Evolutionary conservation across 495 filamentous ascomycete species (phyloP), one percentile per base, ranked within the genome.

Genomic region (Patellaria atrata): DNA sequence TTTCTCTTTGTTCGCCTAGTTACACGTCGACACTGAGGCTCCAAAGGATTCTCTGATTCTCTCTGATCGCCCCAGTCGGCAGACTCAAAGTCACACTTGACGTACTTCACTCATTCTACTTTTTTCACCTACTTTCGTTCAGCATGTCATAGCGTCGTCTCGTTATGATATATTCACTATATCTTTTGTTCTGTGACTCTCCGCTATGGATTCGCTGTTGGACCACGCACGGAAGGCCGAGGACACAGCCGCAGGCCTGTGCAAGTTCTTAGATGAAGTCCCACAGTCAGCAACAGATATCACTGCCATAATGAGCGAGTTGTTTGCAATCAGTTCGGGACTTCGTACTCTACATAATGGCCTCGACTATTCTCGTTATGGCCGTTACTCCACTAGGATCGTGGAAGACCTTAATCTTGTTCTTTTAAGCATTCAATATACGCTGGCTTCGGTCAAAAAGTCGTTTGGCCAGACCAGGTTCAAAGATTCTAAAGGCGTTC

Each of bases 231-330:
- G 64, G 41, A 56, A 59, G 28, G 64, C 64, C 32, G 61, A 71
- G 41, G 66, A 70, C 31, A 60, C 67, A 33, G 70, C 70, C 15
- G 54, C 62, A 27, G 67, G 62, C 37, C 60, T 77, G 33, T 52
- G 54, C 28, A 40, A 52, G 11, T 75, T 75, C 47, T 54, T 63
- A 22, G 54, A 58, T 22, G 59, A 60, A 40, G 56, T 75, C 27
- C 66, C 68, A 20, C 58, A 70, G 32, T 50, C 62, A 44, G 44
- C 60, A n/a, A 59, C 64, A 5, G 68, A 71, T 30, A 68, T 77
- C 33, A 70, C 69, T 13, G 52, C 51, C 8, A 51, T 67, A 9
- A 68, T 77, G 22, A 57, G 62, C 22, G 59, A 69, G 37, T 63
- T 74, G 15, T 73, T 67, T 51, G 57, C 57, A 32, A 64, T 73